Conservation (phyloP, 257 asterid genomes). For the Salvia hispanica region DNA sequence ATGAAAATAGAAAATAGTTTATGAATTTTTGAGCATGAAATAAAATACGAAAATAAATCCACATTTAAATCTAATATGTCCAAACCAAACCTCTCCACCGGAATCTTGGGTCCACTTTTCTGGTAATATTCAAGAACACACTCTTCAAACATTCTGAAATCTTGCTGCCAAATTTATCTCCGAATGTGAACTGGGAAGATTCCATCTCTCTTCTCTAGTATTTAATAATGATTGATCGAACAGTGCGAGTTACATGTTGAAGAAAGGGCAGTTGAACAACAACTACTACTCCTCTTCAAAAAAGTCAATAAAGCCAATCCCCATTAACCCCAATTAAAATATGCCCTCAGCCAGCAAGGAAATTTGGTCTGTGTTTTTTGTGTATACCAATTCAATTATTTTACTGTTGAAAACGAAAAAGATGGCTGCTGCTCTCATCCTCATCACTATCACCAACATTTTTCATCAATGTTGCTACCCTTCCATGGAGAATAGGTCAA, state of each 20-base stretch:
- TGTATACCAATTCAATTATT: conserved; percentile 39
- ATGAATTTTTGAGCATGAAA: too few species aligned
- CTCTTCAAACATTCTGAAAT: conserved; percentile 4
- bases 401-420: conserved; percentile 36
- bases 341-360: conserved; percentile 31
- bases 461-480: conserved; percentile 31
- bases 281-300: conserved; percentile 22
- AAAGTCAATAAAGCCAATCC: conserved; percentile 42
- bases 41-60: too few species aligned
- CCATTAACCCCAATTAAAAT: conserved; percentile 23
- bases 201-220: too few species aligned
- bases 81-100: background rate
- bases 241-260: background rate
- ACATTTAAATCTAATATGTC: background rate
- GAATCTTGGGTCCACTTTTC: conserved; percentile 1
- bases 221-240: background rate
- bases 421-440: conserved; percentile 50
- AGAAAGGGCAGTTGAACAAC: conserved; percentile 34
- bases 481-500: conserved; percentile 50
- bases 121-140: background rate
- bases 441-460: conserved; percentile 38
- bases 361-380: conserved; percentile 28
- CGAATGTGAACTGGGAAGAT: too few species aligned
- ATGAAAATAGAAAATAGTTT: too few species aligned
- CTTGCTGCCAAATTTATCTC: background rate